These are phyloP conservation scores for Cryphonectria japonica DNA, from an alignment of 2,329 filamentous ascomycete species.

Conservation along the genomic window DNA sequence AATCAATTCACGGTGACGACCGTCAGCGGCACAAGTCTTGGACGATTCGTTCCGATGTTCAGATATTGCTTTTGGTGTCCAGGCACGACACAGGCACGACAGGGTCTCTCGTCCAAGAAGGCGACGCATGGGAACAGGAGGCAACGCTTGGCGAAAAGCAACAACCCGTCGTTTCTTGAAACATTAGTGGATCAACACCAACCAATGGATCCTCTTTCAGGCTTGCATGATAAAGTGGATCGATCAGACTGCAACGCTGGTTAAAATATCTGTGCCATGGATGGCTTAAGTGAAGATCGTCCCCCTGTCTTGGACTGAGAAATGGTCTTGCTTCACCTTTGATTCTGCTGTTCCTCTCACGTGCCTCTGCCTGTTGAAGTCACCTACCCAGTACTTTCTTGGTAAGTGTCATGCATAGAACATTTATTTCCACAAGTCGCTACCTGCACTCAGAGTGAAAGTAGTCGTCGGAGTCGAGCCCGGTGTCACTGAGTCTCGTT, in stretches of 20 bases:
- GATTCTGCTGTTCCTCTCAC: not conserved
- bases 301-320: not conserved
- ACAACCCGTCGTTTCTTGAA: slow-evolving; percentile 4
- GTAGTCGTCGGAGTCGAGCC: not conserved
- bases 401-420: too few relatives aligned
- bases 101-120: not conserved
- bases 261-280: not conserved
- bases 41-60: not conserved
- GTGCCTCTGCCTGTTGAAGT: not conserved
- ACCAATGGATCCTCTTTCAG: not conserved
- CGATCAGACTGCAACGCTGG: not conserved
- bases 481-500: too few relatives aligned
- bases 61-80: not conserved
- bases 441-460: not conserved
- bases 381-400: not conserved
- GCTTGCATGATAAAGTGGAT: slow-evolving; percentile 3
- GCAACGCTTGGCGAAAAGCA: not conserved
- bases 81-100: not conserved
- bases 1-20: not conserved
- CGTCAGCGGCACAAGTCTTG: not conserved
- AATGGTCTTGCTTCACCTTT: not conserved
- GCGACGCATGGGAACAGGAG: not conserved
- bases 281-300: not conserved
- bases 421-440: not conserved
- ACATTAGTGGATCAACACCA: slow-evolving; percentile 7